phyloP scores from a whole-genome alignment of 768 basidiomycete species.

The Lactarius deliciosus region DNA sequence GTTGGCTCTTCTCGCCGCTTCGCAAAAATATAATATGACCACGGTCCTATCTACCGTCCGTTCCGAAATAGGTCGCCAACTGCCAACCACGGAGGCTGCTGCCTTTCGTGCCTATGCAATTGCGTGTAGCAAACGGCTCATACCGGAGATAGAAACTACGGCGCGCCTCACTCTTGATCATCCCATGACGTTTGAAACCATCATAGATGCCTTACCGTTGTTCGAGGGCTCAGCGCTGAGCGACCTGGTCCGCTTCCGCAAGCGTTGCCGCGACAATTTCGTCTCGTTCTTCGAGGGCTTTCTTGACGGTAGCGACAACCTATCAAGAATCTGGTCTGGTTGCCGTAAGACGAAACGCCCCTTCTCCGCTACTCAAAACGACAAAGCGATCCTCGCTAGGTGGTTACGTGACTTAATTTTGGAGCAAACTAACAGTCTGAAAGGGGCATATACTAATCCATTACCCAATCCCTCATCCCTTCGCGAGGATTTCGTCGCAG shows the following conservation, averaged over 20 bases:
- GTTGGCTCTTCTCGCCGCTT: constrained; percentile 22
- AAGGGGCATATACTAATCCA: not conserved
- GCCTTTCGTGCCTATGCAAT: not conserved
- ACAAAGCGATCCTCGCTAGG: not conserved
- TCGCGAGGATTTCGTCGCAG: not conserved
- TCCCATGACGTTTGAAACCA: not conserved
- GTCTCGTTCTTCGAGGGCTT: not conserved
- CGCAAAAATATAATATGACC: constrained; percentile 31
- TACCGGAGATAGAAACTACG: not conserved
- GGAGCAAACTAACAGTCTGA: too few species aligned
- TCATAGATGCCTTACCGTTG: not conserved
- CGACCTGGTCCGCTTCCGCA: not conserved
- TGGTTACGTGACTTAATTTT: constrained; percentile 2
- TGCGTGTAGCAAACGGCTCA: constrained; percentile 5
- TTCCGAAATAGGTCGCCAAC: not conserved
- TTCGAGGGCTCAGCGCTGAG: not conserved
- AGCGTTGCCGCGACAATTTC: not conserved
- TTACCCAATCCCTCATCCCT: not conserved
- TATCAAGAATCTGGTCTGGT: not conserved
- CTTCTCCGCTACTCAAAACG: not conserved
- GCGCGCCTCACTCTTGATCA: not conserved
- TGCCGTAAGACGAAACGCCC: not conserved
- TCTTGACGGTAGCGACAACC: not conserved
- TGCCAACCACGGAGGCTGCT: constrained; percentile 7
- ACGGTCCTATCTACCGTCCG: not conserved